These are phyloP conservation scores for Fusarium annulatum DNA, from an alignment of 2,329 filamentous ascomycete genomes.

Conservation along the genomic window DNA sequence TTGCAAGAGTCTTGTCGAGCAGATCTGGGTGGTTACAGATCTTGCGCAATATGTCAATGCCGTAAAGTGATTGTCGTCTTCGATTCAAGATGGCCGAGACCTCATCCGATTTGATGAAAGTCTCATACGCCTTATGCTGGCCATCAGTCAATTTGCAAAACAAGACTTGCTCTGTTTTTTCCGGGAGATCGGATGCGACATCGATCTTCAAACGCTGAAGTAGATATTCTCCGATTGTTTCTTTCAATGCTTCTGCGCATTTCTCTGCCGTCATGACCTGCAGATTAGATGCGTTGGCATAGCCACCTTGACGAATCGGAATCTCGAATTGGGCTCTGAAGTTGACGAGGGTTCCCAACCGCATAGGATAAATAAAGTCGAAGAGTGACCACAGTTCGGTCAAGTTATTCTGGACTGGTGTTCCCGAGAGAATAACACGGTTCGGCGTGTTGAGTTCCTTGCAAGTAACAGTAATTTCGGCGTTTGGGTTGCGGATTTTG, in stretches of 20 bases:
- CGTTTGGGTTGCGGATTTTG: constrained; percentile 97
- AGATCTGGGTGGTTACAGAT: constrained; percentile 98
- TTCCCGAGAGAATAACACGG: constrained; percentile 92
- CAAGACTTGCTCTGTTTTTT: constrained; percentile 95
- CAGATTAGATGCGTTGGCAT: constrained; percentile 92
- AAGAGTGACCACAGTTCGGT: constrained; percentile 97
- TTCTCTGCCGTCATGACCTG: constrained; percentile 95
- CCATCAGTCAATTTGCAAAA: constrained; percentile 89
- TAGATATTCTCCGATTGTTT: constrained; percentile 92
- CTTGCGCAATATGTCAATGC: constrained; percentile 92
- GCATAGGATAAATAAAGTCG: constrained; percentile 97
- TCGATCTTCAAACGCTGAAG: constrained; percentile 93
- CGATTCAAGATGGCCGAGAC: constrained; percentile 84
- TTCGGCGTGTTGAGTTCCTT: constrained; percentile 93
- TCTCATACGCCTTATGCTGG: constrained; percentile 83
- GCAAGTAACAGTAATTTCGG: constrained; percentile 92
- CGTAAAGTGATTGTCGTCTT: constrained; percentile 83
- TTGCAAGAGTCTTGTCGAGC: constrained; percentile 68
- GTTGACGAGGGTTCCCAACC: constrained; percentile 88
- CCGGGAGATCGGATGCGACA: constrained; percentile 90
- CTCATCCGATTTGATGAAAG: constrained; percentile 84
- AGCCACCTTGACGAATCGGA: constrained; percentile 91
- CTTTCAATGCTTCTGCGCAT: constrained; percentile 92
- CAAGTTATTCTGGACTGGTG: constrained; percentile 97
- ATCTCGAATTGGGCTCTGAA: constrained; percentile 94